Evolutionary conservation across 2,329 filamentous ascomycete species (phyloP), one percentile per base, ranked within the genome.

Genomic region (Diaporthe helianthi): DNA sequence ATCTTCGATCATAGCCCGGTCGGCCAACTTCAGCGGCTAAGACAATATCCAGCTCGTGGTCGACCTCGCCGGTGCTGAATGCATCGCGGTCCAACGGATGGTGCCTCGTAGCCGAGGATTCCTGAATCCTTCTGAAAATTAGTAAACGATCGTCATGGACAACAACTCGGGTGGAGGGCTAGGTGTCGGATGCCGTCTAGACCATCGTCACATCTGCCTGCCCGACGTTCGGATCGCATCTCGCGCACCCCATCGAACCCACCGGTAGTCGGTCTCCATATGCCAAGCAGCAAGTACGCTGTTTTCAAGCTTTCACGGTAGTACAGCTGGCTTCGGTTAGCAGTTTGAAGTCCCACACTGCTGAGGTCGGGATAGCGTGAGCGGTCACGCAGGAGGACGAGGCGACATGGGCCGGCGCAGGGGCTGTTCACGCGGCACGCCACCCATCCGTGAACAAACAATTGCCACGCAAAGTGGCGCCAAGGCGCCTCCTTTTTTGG

Each of bases 251-350:
- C 58, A 63, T 63, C 44, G 58, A 29, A 29, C 12, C 1, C 58
- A 19, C 44, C 31, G 6, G 29, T n/a, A 36, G 3, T 19, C 26
- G 7, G 29, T 36, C 44, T 36, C 58, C 8, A 63, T 10, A 2
- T 33, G 58, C 58, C 58, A 63, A 63, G 58, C 29, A 49, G 58
- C 12, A 63, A 7, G 29, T 49, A 24, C 31, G 19, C 58, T 49
- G 12, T 19, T 63, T 63, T 63, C 58, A 63, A 63, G 29, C 41
- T 63, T 63, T 49, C 29, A 24, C 7, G 44, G 58, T 63, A 49
- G 58, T 36, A 63, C 41, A 63, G 58, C 44, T 63, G 58, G 58
- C 29, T 31, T 63, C 58, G 58, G n/a, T 63, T 49, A 61, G 41
- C 41, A 2, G 19, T 47, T 10, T 15, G 29, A 33, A 24, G 13